Evolutionary conservation across 345 rosid genomes (phyloP).

Genomic region (Aquilaria yunnanensis): DNA sequence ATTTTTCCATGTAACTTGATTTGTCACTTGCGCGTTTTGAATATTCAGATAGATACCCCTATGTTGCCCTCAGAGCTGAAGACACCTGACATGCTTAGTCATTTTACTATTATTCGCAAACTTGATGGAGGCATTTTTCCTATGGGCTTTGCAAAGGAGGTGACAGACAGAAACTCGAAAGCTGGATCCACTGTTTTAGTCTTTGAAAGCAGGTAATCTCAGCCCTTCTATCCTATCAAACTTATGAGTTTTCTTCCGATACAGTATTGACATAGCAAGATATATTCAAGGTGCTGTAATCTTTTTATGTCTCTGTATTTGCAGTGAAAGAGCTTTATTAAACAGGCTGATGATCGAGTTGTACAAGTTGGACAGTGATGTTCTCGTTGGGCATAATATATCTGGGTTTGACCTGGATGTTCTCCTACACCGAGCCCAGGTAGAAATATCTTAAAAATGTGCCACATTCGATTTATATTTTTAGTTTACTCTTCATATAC

Average conservation of each 20-base stretch:
- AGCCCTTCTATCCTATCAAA: constrained; percentile 7
- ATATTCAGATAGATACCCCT: constrained; percentile 83
- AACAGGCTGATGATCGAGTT: constrained; percentile 85
- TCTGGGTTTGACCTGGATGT: constrained; percentile 98
- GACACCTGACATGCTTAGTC: constrained; percentile 71
- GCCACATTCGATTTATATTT: constrained; percentile 2
- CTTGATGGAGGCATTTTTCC: constrained; percentile 91
- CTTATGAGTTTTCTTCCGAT: constrained; percentile 6
- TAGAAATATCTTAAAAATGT: constrained; percentile 20
- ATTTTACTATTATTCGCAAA: constrained; percentile 88
- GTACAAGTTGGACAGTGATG: constrained; percentile 84
- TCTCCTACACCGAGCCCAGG: constrained; percentile 93
- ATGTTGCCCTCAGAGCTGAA: constrained; percentile 87
- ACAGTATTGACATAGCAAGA: background rate
- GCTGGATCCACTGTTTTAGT: constrained; percentile 73
- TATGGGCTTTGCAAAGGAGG: constrained; percentile 92
- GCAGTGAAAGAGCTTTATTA: constrained; percentile 93
- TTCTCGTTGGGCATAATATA: constrained; percentile 94
- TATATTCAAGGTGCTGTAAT: background rate
- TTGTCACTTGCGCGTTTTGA: constrained; percentile 17
- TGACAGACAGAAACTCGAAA: constrained; percentile 66
- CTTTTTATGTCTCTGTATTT: constrained; percentile 16
- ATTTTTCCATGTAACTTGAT: constrained; percentile 6
- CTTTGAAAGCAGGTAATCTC: constrained; percentile 70
- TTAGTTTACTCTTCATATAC: background rate